These are phyloP conservation scores for Oidium heveae DNA, from an alignment of 2,329 filamentous ascomycete genomes.

Conservation along the genomic window DNA sequence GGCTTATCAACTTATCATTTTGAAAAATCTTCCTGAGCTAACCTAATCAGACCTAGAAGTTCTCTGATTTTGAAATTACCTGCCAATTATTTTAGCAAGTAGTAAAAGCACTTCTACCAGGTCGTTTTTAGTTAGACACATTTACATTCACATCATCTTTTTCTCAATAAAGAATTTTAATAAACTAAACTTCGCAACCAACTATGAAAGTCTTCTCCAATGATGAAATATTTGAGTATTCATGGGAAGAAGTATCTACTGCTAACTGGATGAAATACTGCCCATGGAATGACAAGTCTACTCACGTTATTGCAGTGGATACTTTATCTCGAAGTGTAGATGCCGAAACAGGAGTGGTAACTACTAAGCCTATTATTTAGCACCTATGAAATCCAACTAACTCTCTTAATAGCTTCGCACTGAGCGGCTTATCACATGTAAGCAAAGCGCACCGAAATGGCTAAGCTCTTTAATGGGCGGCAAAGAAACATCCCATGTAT, in stretches of 20 bases:
- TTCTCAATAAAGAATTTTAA: too few relatives aligned
- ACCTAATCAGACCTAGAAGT: too few relatives aligned
- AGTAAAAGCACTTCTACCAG: too few relatives aligned
- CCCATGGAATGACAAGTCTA: constrained; percentile 96
- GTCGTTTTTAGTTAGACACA: too few relatives aligned
- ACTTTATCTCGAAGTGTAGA: constrained; percentile 54
- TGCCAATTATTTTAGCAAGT: too few relatives aligned
- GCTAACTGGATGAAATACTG: constrained; percentile 98
- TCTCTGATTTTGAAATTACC: too few relatives aligned
- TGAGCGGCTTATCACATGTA: constrained; percentile 40
- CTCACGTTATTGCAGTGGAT: constrained; percentile 87
- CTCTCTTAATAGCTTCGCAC: constrained; percentile 30
- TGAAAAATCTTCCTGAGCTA: too few relatives aligned
- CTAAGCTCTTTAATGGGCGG: constrained; percentile 57
- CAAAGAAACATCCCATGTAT: constrained; percentile 64
- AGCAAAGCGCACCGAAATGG: constrained; percentile 51
- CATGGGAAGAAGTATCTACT: constrained; percentile 92
- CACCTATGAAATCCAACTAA: constrained; percentile 1
- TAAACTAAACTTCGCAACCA: too few relatives aligned
- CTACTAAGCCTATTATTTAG: constrained; percentile 12
- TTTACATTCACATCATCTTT: too few relatives aligned
- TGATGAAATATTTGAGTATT: constrained; percentile 78
- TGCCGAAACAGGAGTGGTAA: constrained; percentile 37
- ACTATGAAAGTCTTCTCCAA: constrained; percentile 92
- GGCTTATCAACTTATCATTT: too few relatives aligned